A percentile compares a stretch with the other conserved stretches of the same genome.
phyloP scores from a whole-genome alignment of 768 basidiomycete genomes.

The Tricholoma sp. region DNA sequence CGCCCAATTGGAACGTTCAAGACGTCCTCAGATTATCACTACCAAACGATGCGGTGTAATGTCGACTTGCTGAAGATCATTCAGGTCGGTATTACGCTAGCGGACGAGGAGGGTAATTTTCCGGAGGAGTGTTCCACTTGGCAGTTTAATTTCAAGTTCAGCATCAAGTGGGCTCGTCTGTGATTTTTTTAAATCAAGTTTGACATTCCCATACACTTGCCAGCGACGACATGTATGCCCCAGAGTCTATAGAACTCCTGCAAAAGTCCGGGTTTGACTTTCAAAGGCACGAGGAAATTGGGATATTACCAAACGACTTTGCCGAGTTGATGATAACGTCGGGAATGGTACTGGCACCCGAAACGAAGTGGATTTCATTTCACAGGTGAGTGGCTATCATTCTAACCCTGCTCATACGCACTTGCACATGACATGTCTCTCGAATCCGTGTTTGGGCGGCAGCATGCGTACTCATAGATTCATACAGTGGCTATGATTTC shows the following conservation, averaged over 20 bases:
- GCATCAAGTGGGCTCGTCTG: slow-evolving; percentile 59
- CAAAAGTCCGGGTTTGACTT: slow-evolving; percentile 97
- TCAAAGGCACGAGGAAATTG: slow-evolving; percentile 86
- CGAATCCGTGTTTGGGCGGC: not conserved
- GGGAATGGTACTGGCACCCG: slow-evolving; percentile 82
- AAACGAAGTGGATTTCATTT: slow-evolving; percentile 96
- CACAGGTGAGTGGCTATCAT: slow-evolving; percentile 68
- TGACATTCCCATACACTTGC: not conserved
- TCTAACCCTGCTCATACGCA: not conserved
- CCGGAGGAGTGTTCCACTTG: slow-evolving; percentile 91
- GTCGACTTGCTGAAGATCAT: slow-evolving; percentile 98
- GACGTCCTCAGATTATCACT: slow-evolving; percentile 97
- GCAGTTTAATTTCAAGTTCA: slow-evolving; percentile 99
- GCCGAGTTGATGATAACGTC: slow-evolving; percentile 97
- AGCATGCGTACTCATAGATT: slow-evolving; percentile 4
- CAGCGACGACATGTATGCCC: slow-evolving; percentile 98
- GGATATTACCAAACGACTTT: slow-evolving; percentile 90
- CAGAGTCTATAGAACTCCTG: slow-evolving; percentile 93
- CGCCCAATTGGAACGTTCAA: slow-evolving; percentile 95
- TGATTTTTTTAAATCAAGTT: not conserved
- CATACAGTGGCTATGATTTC: slow-evolving; percentile 91
- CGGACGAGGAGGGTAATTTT: slow-evolving; percentile 89
- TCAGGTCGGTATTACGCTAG: slow-evolving; percentile 92
- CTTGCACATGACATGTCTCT: not conserved
- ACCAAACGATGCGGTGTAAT: slow-evolving; percentile 99